phyloP scores from a whole-genome alignment of 2,329 filamentous ascomycete genomes.

The Zalaria sp. region DNA sequence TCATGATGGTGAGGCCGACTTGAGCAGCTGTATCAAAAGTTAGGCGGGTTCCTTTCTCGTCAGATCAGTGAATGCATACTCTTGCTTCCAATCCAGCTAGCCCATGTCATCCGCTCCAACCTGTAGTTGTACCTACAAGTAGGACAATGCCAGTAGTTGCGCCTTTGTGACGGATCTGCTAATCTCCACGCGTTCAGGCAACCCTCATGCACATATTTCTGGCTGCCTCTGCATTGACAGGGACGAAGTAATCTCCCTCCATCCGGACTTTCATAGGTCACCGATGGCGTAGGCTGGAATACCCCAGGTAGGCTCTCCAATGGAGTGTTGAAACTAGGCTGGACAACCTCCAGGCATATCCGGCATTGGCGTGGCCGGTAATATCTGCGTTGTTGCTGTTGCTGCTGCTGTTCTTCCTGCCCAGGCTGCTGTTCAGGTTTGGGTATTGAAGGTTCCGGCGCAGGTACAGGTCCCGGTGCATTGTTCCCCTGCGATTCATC shows the following conservation, averaged over 20 bases:
- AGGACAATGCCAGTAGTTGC: slow-evolving; percentile 76
- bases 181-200: slow-evolving; percentile 76
- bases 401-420: slow-evolving; percentile 5
- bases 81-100: slow-evolving; percentile 41
- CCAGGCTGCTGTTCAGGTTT: slow-evolving; percentile 2
- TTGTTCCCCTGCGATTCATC: slow-evolving; percentile 5
- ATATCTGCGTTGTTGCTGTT: slow-evolving; percentile 12
- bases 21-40: slow-evolving; percentile 41
- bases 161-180: slow-evolving; percentile 49
- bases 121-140: slow-evolving; percentile 78
- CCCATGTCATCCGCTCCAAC: slow-evolving; percentile 64
- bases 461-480: slow-evolving; percentile 2
- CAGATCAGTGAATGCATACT: slow-evolving; percentile 16
- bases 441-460: neutral
- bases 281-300: slow-evolving; percentile 41
- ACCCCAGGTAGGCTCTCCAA: slow-evolving; percentile 39
- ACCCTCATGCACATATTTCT: slow-evolving; percentile 86
- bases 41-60: slow-evolving; percentile 3
- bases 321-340: slow-evolving; percentile 39
- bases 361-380: slow-evolving; percentile 69
- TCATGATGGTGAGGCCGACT: slow-evolving; percentile 52
- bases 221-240: slow-evolving; percentile 85
- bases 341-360: slow-evolving; percentile 69
- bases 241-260: slow-evolving; percentile 72
- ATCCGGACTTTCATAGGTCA: slow-evolving; percentile 61